Evolutionary conservation across 2,329 filamentous ascomycete species (phyloP), one percentile per base, ranked within the genome.

Genomic region (Beauveria australis): DNA sequence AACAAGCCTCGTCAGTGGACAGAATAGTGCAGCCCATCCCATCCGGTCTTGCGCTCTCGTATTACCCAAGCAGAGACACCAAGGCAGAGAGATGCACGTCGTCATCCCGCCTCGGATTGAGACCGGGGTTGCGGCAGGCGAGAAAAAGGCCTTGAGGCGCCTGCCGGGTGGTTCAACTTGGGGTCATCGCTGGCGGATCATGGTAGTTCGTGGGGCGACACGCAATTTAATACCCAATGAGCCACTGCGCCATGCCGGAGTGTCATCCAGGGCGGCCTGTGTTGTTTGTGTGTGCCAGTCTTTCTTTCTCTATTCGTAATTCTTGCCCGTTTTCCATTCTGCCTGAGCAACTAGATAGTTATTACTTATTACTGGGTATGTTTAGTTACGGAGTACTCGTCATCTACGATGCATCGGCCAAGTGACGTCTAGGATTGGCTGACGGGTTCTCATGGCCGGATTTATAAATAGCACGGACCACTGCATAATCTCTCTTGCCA

Each of bases 31-130:
- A 47, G n/a, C 33, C 12, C 33, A 47, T 47, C 19, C 14, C 44
- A 18, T 22, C n/a, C 10, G 19, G 19, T 26, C 26, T 19, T 26
- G 41, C 46, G 7, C 14, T 16, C 19, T 53, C 33, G 28, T 47
- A 28, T 19, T 19, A 19, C 54, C 44, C 30, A 48, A 10, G 43
- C 1, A 16, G 33, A 37, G 33, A 37, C 33, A 14, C 10, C 30
- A 37, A 37, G 33, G 33, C 33, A 37, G 33, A 37, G 33, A 16
- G 33, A 59, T 26, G 40, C 48, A 46, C 37, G 48, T 59, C 48
- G 56, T 59, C 56, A 59, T 53, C 48, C 19, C 33, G 30, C 30
- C 37, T 59, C 26, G 40, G 56, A 52, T 40, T 44, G 47, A 59
- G 47, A 53, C 48, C 40, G 48, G 56, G 46, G 37, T 44, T 16